phyloP scores from a whole-genome alignment of 768 basidiomycete genomes.

The Tricholoma matsutake region DNA sequence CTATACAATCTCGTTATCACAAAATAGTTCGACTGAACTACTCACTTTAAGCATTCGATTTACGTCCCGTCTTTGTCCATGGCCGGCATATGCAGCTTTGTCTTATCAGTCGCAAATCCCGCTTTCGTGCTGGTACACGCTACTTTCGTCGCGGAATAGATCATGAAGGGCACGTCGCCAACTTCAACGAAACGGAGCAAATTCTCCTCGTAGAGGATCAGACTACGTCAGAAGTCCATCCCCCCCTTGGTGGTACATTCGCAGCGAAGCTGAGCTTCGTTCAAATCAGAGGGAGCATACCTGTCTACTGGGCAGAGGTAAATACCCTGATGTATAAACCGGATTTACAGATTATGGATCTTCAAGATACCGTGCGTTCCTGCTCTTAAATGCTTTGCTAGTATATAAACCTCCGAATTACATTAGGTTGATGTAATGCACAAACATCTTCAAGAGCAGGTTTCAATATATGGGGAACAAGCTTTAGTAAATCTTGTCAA shows the following conservation, averaged over 20 bases:
- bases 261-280: conserved; percentile 78
- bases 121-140: conserved; percentile 93
- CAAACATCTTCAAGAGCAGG: conserved; percentile 72
- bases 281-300: conserved; percentile 91
- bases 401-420: conserved; percentile 5
- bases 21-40: conserved; percentile 4
- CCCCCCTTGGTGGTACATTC: conserved; percentile 41
- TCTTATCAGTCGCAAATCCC: conserved; percentile 90
- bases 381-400: not conserved
- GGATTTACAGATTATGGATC: conserved; percentile 94
- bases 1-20: not conserved
- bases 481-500: conserved; percentile 90
- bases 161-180: conserved; percentile 84
- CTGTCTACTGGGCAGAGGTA: conserved; percentile 95
- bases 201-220: conserved; percentile 73
- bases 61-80: conserved; percentile 72
- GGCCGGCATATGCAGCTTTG: conserved; percentile 77
- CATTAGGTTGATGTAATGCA: conserved; percentile 72
- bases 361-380: conserved; percentile 71
- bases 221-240: conserved; percentile 33
- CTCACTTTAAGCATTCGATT: conserved; percentile 68
- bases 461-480: conserved; percentile 72
- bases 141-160: conserved; percentile 97
- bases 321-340: conserved; percentile 96
- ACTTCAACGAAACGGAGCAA: conserved; percentile 99